phyloP scores from a whole-genome alignment of 1,139 yeast genomes.

The Suhomyces bribrorum region DNA sequence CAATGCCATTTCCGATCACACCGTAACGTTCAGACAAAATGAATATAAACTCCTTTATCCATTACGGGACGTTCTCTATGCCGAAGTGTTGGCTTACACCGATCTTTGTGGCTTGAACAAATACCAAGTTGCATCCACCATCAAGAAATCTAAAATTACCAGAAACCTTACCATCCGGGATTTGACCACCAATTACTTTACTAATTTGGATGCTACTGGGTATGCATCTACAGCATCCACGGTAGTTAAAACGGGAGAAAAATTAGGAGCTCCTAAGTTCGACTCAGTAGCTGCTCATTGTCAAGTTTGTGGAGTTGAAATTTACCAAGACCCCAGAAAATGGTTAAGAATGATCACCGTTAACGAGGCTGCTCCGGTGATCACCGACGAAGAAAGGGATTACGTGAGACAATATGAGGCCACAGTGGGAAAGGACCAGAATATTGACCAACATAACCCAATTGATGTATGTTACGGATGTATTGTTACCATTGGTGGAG shows the following conservation, averaged over 20 bases:
- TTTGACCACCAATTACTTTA: conserved; percentile 72
- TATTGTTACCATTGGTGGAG: conserved; percentile 56
- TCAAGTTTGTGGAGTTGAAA: conserved; percentile 50
- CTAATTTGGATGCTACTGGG: conserved; percentile 66
- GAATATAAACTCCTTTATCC: conserved; percentile 60
- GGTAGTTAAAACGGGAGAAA: conserved; percentile 86
- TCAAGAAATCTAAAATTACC: conserved; percentile 39
- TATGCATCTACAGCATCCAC: conserved; percentile 93
- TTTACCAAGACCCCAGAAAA: conserved; percentile 56
- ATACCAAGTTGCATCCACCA: conserved; percentile 24
- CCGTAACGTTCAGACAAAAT: conserved; percentile 26
- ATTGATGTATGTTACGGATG: conserved; percentile 75
- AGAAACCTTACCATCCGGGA: conserved; percentile 81
- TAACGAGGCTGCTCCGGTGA: conserved; percentile 53
- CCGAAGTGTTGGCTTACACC: conserved; percentile 63
- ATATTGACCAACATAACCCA: conserved; percentile 12
- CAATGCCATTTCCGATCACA: conserved; percentile 49
- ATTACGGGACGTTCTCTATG: conserved; percentile 66
- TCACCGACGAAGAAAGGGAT: conserved; percentile 47
- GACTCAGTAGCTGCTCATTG: conserved; percentile 34
- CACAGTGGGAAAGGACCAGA: not conserved
- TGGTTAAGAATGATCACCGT: conserved; percentile 83
- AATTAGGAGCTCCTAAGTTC: conserved; percentile 59
- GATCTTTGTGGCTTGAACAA: conserved; percentile 34
- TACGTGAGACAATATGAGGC: conserved; percentile 29